Conservation (phyloP, 2,329 filamentous ascomycete species). For the Colletotrichum somersetense region DNA sequence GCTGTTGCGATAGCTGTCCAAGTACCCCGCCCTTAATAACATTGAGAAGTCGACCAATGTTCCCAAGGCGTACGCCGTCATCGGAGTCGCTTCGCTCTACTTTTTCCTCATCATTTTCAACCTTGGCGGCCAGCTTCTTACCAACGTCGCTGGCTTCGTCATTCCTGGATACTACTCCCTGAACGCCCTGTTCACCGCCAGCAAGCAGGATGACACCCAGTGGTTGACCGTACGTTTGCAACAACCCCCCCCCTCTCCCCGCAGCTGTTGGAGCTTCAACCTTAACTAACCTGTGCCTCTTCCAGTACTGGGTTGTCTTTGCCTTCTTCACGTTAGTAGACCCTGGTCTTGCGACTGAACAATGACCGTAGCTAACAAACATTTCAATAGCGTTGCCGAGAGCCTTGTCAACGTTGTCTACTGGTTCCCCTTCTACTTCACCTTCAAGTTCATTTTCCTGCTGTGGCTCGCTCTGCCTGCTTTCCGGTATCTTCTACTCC, state of each 20-base stretch:
- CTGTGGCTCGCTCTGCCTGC: slow-evolving; percentile 97
- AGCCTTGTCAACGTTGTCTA: slow-evolving; percentile 87
- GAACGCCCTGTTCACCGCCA: slow-evolving; percentile 77
- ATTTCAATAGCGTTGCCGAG: slow-evolving; percentile 73
- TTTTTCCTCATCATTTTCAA: slow-evolving; percentile 95
- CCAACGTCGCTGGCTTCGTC: slow-evolving; percentile 87
- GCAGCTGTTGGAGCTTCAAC: slow-evolving; percentile 29
- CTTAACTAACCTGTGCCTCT: slow-evolving; percentile 17
- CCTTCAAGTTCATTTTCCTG: slow-evolving; percentile 98
- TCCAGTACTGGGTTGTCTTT: slow-evolving; percentile 88
- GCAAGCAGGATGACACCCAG: slow-evolving; percentile 85
- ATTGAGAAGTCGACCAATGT: slow-evolving; percentile 86
- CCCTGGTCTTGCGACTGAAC: slow-evolving; percentile 32
- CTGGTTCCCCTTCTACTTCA: slow-evolving; percentile 99
- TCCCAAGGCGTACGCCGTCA: slow-evolving; percentile 86
- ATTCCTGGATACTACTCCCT: slow-evolving; percentile 89
- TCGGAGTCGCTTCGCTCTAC: slow-evolving; percentile 82
- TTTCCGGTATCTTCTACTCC: slow-evolving; percentile 79
- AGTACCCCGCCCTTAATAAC: slow-evolving; percentile 86
- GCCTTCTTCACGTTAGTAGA: slow-evolving; percentile 77
- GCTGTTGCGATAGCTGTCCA: slow-evolving; percentile 74
- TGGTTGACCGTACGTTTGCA: slow-evolving; percentile 74
- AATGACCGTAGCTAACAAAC: slow-evolving; percentile 21
- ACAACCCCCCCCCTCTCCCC: slow-evolving; percentile 8
- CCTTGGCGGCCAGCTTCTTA: slow-evolving; percentile 88